These are phyloP conservation scores for Salix dunnii DNA, from an alignment of 345 rosid species.

Conservation along the genomic window DNA sequence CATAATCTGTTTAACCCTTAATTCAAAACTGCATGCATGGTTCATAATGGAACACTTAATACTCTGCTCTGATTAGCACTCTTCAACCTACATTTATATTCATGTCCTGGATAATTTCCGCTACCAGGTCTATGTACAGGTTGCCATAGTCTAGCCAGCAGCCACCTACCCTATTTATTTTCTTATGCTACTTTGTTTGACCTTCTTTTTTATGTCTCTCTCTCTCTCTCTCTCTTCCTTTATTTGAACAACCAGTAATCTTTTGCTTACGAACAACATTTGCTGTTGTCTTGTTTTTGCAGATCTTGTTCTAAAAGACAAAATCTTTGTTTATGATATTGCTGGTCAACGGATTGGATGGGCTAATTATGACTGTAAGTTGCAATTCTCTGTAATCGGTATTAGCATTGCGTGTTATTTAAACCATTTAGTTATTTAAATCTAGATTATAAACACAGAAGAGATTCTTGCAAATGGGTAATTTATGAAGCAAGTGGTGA, in stretches of 20 bases:
- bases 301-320: conserved; percentile 90
- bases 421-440: not conserved
- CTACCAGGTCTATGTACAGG: not conserved
- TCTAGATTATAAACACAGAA: not conserved
- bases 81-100: not conserved
- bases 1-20: not conserved
- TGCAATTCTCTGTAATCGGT: conserved; percentile 4
- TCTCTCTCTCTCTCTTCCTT: not conserved
- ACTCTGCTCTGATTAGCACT: not conserved
- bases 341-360: conserved; percentile 85
- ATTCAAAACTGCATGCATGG: not conserved
- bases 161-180: not conserved
- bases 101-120: not conserved
- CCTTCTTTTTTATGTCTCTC: not conserved
- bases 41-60: not conserved
- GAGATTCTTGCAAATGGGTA: not conserved
- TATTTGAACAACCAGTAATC: not conserved
- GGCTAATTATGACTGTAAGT: conserved; percentile 83
- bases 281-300: conserved; percentile 20
- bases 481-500: not conserved
- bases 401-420: not conserved
- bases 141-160: not conserved
- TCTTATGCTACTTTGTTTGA: not conserved
- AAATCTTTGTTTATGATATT: conserved; percentile 75
- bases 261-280: not conserved